A percentile compares a stretch with the other conserved stretches of the same genome.
These are phyloP conservation scores for Magnusiomyces suaveolens DNA, from an alignment of 1,139 yeast species.

Conservation along the genomic window DNA sequence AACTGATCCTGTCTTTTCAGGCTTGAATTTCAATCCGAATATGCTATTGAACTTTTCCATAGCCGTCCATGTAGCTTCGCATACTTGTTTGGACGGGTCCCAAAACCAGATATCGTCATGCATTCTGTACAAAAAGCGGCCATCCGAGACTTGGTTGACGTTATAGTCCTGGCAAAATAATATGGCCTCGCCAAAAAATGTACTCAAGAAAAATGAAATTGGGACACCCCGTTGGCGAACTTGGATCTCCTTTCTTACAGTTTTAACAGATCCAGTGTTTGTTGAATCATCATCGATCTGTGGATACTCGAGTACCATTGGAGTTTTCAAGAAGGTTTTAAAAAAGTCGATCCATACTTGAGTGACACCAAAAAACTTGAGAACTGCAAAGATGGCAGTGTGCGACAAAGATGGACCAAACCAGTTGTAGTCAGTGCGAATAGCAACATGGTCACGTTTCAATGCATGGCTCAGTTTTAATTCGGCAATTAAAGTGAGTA, in stretches of 20 bases:
- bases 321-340: constrained; percentile 12
- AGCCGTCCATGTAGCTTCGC: constrained; percentile 18
- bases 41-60: constrained; percentile 12
- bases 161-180: constrained; percentile 17
- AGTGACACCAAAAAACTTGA: constrained; percentile 16
- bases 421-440: constrained; percentile 18
- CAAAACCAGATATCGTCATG: constrained; percentile 21
- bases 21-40: constrained; percentile 17
- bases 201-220: constrained; percentile 16
- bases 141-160: constrained; percentile 14
- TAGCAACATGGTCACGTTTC: constrained; percentile 15
- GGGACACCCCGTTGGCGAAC: constrained; percentile 15
- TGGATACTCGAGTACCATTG: constrained; percentile 8
- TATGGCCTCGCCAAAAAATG: constrained; percentile 16
- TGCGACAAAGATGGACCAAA: constrained; percentile 18
- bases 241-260: not conserved
- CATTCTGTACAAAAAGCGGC: constrained; percentile 16
- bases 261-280: not conserved
- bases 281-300: not conserved
- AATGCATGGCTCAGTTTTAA: constrained; percentile 11
- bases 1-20: constrained; percentile 17
- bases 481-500: constrained; percentile 14
- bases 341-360: constrained; percentile 17
- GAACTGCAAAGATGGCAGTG: constrained; percentile 14
- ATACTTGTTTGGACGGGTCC: constrained; percentile 11